phyloP scores from a whole-genome alignment of 2,329 filamentous ascomycete species.

The Fusarium albidum region DNA sequence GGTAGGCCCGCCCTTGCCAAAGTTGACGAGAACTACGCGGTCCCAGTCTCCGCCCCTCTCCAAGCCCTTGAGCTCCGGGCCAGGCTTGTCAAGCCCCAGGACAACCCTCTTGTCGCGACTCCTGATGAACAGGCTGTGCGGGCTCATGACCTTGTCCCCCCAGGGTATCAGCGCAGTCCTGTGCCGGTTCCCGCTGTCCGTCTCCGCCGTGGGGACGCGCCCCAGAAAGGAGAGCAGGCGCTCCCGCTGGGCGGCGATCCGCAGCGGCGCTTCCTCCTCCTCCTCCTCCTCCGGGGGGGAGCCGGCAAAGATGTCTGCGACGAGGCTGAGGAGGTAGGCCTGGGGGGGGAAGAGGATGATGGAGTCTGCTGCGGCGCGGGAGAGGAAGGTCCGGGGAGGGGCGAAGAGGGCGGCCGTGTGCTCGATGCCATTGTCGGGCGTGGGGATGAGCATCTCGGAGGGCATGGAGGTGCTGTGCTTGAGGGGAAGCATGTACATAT shows the following conservation, averaged over 20 bases:
- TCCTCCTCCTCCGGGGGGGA: no score
- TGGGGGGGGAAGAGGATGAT: slow-evolving; percentile 93
- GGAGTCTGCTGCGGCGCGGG: slow-evolving; percentile 66
- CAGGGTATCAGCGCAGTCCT: slow-evolving; percentile 59
- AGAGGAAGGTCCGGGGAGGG: slow-evolving; percentile 73
- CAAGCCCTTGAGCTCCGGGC: slow-evolving; percentile 59
- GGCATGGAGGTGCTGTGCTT: slow-evolving; percentile 39
- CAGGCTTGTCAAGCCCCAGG: slow-evolving; percentile 65
- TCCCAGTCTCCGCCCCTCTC: slow-evolving; percentile 64
- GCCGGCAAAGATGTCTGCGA: slow-evolving; percentile 60
- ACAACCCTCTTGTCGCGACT: slow-evolving; percentile 57
- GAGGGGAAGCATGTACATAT: slow-evolving; percentile 83
- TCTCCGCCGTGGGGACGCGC: slow-evolving; percentile 51
- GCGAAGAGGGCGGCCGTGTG: slow-evolving; percentile 82
- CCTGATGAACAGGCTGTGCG: slow-evolving; percentile 55
- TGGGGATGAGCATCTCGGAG: slow-evolving; percentile 67
- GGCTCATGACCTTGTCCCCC: slow-evolving; percentile 69
- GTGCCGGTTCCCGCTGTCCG: slow-evolving; percentile 50
- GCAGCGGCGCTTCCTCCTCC: slow-evolving; percentile 34
- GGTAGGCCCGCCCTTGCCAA: slow-evolving; percentile 58
- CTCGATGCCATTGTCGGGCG: slow-evolving; percentile 73
- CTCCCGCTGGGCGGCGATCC: slow-evolving; percentile 59
- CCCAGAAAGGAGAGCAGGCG: slow-evolving; percentile 63
- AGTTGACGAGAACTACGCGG: slow-evolving; percentile 65
- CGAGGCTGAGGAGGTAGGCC: slow-evolving; percentile 73